A percentile compares a stretch with the other conserved stretches of the same genome.
Conservation (phyloP, 2,329 filamentous ascomycete species). For the Neoascochyta sp. region DNA sequence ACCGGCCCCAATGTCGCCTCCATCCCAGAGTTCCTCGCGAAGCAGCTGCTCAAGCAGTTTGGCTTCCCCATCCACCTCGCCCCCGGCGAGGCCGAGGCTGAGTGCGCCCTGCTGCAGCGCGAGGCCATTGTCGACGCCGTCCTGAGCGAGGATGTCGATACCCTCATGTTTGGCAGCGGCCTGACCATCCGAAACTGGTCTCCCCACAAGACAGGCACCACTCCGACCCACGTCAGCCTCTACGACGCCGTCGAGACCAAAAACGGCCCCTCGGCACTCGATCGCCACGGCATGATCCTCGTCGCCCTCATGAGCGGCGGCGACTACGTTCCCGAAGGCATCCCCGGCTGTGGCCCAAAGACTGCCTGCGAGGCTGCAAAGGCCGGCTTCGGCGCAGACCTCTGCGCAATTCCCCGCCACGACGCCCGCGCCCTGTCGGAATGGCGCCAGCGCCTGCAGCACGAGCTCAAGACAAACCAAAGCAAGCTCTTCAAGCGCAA, state of each 20-base stretch:
- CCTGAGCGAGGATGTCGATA: slow-evolving; percentile 93
- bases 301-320: slow-evolving; percentile 94
- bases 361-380: slow-evolving; percentile 84
- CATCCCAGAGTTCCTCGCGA: slow-evolving; percentile 71
- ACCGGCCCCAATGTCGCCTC: slow-evolving; percentile 61
- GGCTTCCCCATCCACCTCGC: slow-evolving; percentile 81
- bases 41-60: slow-evolving; percentile 78
- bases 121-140: slow-evolving; percentile 74
- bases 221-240: slow-evolving; percentile 79
- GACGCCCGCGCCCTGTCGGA: slow-evolving; percentile 58
- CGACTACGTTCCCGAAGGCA: slow-evolving; percentile 85
- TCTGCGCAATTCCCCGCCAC: slow-evolving; percentile 62
- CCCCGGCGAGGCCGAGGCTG: slow-evolving; percentile 91
- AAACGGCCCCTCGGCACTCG: slow-evolving; percentile 58
- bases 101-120: slow-evolving; percentile 82
- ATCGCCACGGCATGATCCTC: slow-evolving; percentile 85
- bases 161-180: slow-evolving; percentile 91
- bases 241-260: slow-evolving; percentile 64
- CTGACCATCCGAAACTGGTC: slow-evolving; percentile 79
- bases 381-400: slow-evolving; percentile 75
- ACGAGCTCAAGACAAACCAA: slow-evolving; percentile 80
- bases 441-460: slow-evolving; percentile 70
- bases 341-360: slow-evolving; percentile 83
- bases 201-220: slow-evolving; percentile 64
- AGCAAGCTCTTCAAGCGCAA: slow-evolving; percentile 73